Evolutionary conservation across 192 early-diverging fungal species (phyloP).

Genomic region (Chytriomyces hyalinus): DNA sequence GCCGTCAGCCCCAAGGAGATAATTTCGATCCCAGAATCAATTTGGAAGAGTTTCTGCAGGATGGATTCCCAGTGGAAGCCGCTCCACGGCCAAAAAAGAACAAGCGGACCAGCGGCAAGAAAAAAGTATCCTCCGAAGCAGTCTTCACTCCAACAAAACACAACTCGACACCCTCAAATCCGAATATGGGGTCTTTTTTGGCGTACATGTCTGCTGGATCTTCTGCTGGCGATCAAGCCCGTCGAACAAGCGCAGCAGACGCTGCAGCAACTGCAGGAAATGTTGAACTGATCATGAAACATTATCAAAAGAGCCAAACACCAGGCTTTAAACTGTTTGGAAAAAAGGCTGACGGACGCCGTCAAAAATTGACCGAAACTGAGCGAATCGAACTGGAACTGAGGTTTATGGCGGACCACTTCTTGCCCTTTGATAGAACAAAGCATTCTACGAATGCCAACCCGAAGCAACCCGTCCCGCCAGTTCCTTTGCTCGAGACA

Average conservation of each 20-base stretch:
- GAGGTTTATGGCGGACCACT: conserved; percentile 17
- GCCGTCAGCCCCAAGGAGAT: conserved; percentile 32
- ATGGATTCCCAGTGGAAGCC: conserved; percentile 71
- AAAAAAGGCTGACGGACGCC: neutral
- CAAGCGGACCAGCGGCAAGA: neutral
- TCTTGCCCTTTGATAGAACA: conserved; percentile 7
- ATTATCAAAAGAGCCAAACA: neutral
- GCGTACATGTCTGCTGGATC: neutral
- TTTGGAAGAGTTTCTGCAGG: conserved; percentile 75
- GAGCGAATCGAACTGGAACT: conserved; percentile 17
- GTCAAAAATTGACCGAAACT: neutral
- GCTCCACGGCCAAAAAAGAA: conserved; percentile 56
- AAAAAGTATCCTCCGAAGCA: neutral
- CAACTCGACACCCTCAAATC: neutral
- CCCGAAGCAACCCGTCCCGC: neutral
- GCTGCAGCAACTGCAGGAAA: neutral
- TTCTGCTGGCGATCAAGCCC: neutral
- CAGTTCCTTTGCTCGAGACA: neutral
- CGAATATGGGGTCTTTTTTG: neutral
- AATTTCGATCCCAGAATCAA: conserved; percentile 82
- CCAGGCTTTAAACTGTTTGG: neutral
- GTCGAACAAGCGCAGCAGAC: neutral
- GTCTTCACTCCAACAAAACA: neutral
- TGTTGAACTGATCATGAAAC: neutral
- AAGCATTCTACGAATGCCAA: neutral